Conservation (phyloP, 352 stramenopile species). For the Globisporangium camurandrum region DNA sequence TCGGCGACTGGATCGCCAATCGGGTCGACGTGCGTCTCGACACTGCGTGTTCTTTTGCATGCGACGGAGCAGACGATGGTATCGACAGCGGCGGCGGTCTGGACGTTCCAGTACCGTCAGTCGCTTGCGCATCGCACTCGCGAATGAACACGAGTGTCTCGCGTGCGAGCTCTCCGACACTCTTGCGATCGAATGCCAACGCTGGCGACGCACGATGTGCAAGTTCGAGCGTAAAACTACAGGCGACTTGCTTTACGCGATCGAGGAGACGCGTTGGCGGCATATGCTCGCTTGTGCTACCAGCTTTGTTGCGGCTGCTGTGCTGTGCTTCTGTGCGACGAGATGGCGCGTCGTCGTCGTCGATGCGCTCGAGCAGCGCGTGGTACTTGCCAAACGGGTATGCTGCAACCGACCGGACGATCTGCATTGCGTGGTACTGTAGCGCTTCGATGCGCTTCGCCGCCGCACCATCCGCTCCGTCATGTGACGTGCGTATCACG, state of each 20-base stretch:
- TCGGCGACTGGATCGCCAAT: background rate
- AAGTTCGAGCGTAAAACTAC: conserved; percentile 51
- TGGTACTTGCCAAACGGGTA: conserved; percentile 64
- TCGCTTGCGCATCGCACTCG: conserved; percentile 13
- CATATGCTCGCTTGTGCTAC: background rate
- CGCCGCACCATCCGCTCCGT: conserved; percentile 2
- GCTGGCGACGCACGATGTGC: conserved; percentile 15
- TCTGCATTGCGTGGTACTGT: conserved; percentile 39
- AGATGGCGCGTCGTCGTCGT: conserved; percentile 8
- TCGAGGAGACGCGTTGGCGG: conserved; percentile 27
- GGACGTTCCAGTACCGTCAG: background rate
- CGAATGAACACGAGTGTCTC: conserved; percentile 51
- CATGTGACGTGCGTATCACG: conserved; percentile 8
- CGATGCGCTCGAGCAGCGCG: conserved; percentile 15
- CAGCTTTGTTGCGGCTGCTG: background rate
- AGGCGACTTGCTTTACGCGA: conserved; percentile 45
- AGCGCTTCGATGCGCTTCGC: conserved; percentile 22
- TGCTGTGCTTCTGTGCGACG: too few relatives aligned
- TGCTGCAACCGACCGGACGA: conserved; percentile 43
- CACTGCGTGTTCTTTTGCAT: too few relatives aligned
- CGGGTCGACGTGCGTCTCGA: background rate
- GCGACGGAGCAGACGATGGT: background rate
- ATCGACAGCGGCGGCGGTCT: background rate
- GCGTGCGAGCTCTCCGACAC: conserved; percentile 49
- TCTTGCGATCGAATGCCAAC: conserved; percentile 30